phyloP scores from a whole-genome alignment of 1,284 basidiomycete genomes.

The Boletellus deceptivus region DNA sequence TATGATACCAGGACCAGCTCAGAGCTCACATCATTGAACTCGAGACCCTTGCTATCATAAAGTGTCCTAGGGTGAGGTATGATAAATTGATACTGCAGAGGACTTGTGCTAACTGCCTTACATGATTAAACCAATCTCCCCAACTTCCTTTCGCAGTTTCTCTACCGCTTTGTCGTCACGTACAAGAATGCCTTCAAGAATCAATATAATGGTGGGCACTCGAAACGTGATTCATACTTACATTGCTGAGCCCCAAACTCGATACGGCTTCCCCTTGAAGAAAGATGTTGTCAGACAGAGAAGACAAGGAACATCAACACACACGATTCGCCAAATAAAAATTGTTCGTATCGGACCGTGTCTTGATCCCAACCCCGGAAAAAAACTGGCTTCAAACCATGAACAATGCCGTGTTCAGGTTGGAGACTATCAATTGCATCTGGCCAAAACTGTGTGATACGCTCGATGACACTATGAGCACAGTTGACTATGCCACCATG shows the following conservation, averaged over 20 bases:
- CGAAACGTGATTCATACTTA: slow-evolving; percentile 23
- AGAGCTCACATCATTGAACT: slow-evolving; percentile 62
- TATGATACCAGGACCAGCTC: neutral
- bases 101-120: slow-evolving; percentile 28
- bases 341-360: slow-evolving; percentile 45
- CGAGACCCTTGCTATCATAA: slow-evolving; percentile 71
- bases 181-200: slow-evolving; percentile 59
- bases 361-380: slow-evolving; percentile 52
- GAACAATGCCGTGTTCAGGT: slow-evolving; percentile 56
- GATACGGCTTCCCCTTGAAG: slow-evolving; percentile 46
- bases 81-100: neutral
- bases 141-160: slow-evolving; percentile 50
- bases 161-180: slow-evolving; percentile 54
- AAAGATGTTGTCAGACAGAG: neutral
- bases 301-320: slow-evolving; percentile 6
- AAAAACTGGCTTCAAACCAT: slow-evolving; percentile 59
- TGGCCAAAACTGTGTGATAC: slow-evolving; percentile 64
- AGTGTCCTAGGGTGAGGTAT: slow-evolving; percentile 48
- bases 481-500: slow-evolving; percentile 71
- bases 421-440: slow-evolving; percentile 61
- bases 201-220: too few relatives aligned
- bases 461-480: slow-evolving; percentile 60
- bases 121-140: slow-evolving; percentile 61
- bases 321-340: slow-evolving; percentile 52
- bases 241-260: slow-evolving; percentile 72